A percentile compares a stretch with the other conserved stretches of the same genome.
Conservation (phyloP, 2,329 filamentous ascomycete species). For the Cytospora piceicola region DNA sequence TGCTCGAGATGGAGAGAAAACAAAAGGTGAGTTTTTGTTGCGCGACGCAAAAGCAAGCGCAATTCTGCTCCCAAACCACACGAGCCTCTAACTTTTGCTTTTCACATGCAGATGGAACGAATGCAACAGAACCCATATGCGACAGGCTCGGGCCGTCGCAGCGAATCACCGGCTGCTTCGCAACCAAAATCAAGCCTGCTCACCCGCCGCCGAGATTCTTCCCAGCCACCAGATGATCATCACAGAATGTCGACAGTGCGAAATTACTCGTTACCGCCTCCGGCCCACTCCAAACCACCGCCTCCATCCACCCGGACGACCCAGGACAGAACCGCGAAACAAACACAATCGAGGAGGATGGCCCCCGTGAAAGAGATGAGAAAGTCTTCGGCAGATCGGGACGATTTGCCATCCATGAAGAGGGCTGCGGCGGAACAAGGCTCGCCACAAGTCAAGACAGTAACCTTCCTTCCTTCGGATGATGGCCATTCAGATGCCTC, state of each 20-base stretch:
- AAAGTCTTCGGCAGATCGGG: constrained; percentile 27
- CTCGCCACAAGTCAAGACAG: constrained; percentile 43
- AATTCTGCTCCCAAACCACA: constrained; percentile 20
- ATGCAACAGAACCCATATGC: constrained; percentile 31
- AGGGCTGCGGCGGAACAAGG: constrained; percentile 25
- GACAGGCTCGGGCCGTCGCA: constrained; percentile 23
- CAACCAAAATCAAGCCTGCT: constrained; percentile 24
- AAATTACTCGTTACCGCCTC: constrained; percentile 22
- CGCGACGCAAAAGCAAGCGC: constrained; percentile 3
- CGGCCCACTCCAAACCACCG: constrained; percentile 17
- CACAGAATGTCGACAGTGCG: not conserved
- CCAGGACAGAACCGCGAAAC: constrained; percentile 11
- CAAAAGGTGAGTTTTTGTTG: constrained; percentile 55
- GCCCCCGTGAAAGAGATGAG: constrained; percentile 32
- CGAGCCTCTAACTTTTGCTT: constrained; percentile 26
- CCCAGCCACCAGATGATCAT: constrained; percentile 22
- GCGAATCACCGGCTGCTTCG: constrained; percentile 29
- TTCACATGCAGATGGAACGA: constrained; percentile 37
- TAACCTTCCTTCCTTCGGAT: constrained; percentile 45
- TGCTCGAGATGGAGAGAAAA: constrained; percentile 63
- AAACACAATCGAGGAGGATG: constrained; percentile 1
- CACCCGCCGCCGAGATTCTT: constrained; percentile 28
- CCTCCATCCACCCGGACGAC: not conserved
- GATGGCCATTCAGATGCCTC: constrained; percentile 46
- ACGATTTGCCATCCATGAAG: constrained; percentile 24